phyloP scores from a whole-genome alignment of 1,284 basidiomycete genomes.

The Taiwanofungus camphoratus region DNA sequence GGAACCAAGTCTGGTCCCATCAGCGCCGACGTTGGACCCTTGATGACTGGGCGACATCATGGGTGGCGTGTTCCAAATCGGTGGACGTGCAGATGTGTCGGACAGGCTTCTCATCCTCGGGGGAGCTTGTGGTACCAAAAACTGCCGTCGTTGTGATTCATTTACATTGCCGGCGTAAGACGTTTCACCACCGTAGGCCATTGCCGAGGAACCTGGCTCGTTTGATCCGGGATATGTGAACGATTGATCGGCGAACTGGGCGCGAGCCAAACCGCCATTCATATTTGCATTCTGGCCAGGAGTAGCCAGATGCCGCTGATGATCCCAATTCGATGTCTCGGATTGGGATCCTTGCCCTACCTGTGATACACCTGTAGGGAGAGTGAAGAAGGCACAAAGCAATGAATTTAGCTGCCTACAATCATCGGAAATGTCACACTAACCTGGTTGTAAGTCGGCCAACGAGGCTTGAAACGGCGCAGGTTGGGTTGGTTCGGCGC shows the following conservation, averaged over 20 bases:
- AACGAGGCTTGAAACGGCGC: conserved; percentile 46
- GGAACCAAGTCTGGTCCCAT: conserved; percentile 9
- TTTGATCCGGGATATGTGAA: conserved; percentile 26
- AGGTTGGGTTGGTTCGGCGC: conserved; percentile 39
- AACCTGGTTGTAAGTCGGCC: conserved; percentile 41
- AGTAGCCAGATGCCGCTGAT: conserved; percentile 15
- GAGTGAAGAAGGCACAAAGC: not conserved
- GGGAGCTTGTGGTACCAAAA: conserved; percentile 30
- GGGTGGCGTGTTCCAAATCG: conserved; percentile 42
- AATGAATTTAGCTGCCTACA: not conserved
- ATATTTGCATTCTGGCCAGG: conserved; percentile 10
- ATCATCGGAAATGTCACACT: not conserved
- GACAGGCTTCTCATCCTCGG: conserved; percentile 46
- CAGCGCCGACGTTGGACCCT: conserved; percentile 15
- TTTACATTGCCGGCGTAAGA: conserved; percentile 8
- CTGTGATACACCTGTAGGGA: conserved; percentile 14
- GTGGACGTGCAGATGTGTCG: conserved; percentile 53
- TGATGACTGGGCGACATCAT: conserved; percentile 29
- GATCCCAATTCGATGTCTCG: conserved; percentile 19
- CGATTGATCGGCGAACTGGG: conserved; percentile 27
- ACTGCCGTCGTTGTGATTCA: conserved; percentile 21
- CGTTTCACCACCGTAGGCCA: conserved; percentile 17
- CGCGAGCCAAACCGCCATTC: conserved; percentile 7
- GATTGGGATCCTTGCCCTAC: conserved; percentile 7
- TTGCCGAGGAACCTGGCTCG: conserved; percentile 15